phyloP scores from a whole-genome alignment of 2,329 filamentous ascomycete genomes.

The Calonectria fujianensis region DNA sequence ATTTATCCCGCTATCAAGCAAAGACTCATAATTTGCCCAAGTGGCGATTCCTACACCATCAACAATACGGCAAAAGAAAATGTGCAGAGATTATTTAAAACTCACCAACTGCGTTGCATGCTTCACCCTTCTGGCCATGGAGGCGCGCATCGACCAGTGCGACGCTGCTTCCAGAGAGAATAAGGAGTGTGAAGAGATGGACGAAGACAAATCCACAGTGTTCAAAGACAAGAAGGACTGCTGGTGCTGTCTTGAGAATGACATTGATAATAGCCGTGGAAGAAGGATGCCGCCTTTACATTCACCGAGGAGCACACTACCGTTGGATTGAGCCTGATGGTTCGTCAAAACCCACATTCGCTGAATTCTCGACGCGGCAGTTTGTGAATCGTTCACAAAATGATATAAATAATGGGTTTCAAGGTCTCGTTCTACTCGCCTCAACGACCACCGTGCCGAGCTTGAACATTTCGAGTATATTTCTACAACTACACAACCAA shows the following conservation, averaged over 20 bases:
- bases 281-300: neutral
- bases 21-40: neutral
- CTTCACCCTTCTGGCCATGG: slow-evolving; percentile 18
- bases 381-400: neutral
- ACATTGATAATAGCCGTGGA: neutral
- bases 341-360: neutral
- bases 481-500: neutral
- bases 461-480: neutral
- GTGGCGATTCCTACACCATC: neutral
- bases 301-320: neutral
- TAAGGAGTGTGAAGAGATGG: neutral
- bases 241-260: slow-evolving; percentile 6
- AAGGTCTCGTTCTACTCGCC: too few species aligned
- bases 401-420: neutral
- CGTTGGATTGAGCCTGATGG: neutral
- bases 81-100: slow-evolving; percentile 6
- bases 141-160: neutral
- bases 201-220: neutral
- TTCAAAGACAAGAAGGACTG: slow-evolving; percentile 9
- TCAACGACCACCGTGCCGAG: too few species aligned
- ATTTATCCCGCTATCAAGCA: neutral
- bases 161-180: neutral
- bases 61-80: neutral
- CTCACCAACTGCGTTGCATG: slow-evolving; percentile 2
- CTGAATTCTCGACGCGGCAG: too few species aligned